Evolutionary conservation across 2,329 filamentous ascomycete species (phyloP).

Genomic region (Mycosphaerelloides madeirae): DNA sequence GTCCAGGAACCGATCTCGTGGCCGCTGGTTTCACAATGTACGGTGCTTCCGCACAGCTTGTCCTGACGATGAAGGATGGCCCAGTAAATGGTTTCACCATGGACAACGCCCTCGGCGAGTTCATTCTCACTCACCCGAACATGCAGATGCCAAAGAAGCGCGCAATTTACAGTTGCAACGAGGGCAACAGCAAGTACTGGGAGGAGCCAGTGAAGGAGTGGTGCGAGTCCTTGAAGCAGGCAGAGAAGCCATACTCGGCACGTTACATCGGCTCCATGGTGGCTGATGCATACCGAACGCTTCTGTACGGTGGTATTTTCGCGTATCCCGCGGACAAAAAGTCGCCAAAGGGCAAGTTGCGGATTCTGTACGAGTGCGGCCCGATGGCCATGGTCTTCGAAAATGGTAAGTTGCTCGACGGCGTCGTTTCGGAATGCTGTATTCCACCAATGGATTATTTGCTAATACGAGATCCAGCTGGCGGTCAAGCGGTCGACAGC

Average conservation of each 20-base stretch:
- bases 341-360: slow-evolving; percentile 95
- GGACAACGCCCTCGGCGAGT: slow-evolving; percentile 94
- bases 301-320: slow-evolving; percentile 94
- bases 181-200: slow-evolving; percentile 98
- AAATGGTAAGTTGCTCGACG: slow-evolving; percentile 63
- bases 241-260: slow-evolving; percentile 76
- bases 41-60: slow-evolving; percentile 89
- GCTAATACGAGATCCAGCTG: slow-evolving; percentile 53
- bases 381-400: slow-evolving; percentile 99
- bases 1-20: slow-evolving; percentile 84
- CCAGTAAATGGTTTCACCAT: slow-evolving; percentile 96
- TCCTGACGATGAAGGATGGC: slow-evolving; percentile 92
- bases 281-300: slow-evolving; percentile 90
- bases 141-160: slow-evolving; percentile 80
- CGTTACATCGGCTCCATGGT: slow-evolving; percentile 98
- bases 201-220: slow-evolving; percentile 80
- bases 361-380: slow-evolving; percentile 96
- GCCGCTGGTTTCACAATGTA: slow-evolving; percentile 99
- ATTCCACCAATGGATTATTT: not conserved
- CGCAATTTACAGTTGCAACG: slow-evolving; percentile 95
- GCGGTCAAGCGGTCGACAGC: slow-evolving; percentile 86
- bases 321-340: slow-evolving; percentile 98
- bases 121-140: slow-evolving; percentile 93
- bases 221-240: slow-evolving; percentile 82
- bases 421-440: not conserved